Percentiles rank a stretch among this genome's conserved stretches.
phyloP scores from a whole-genome alignment of 108 stramenopile genomes.

The Discostella stelligeroides region DNA sequence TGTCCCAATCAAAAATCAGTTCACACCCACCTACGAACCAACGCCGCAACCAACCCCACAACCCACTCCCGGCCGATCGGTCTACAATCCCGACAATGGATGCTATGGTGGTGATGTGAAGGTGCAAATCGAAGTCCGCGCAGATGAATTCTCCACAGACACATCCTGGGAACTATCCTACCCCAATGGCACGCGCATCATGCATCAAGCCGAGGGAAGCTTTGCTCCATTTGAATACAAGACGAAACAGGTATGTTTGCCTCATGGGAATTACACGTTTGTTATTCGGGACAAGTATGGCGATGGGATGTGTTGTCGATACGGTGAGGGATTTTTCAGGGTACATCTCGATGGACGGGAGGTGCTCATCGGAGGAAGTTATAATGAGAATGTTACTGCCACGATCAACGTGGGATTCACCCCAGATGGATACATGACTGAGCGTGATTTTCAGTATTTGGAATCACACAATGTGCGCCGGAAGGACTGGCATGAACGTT shows the following conservation, averaged over 20 bases:
- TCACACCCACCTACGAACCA: constrained; percentile 18
- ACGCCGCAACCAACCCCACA: constrained; percentile 28
- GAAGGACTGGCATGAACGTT: constrained; percentile 41
- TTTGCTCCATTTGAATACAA: constrained; percentile 15
- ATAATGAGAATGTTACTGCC: constrained; percentile 24
- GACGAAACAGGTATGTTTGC: constrained; percentile 24
- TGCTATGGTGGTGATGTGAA: constrained; percentile 44
- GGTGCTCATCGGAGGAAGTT: constrained; percentile 28
- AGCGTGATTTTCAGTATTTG: constrained; percentile 35
- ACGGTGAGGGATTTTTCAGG: constrained; percentile 31
- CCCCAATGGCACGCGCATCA: constrained; percentile 15
- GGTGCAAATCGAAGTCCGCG: constrained; percentile 31
- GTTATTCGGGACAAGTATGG: constrained; percentile 46
- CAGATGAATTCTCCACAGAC: constrained; percentile 39
- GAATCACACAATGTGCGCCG: constrained; percentile 45
- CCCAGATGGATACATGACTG: constrained; percentile 29
- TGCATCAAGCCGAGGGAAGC: constrained; percentile 19
- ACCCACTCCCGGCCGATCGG: constrained; percentile 20
- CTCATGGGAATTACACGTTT: constrained; percentile 46
- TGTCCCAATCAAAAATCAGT: background rate
- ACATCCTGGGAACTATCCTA: constrained; percentile 26
- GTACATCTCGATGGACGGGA: constrained; percentile 14
- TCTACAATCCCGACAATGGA: constrained; percentile 30
- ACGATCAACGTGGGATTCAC: constrained; percentile 36
- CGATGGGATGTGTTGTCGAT: constrained; percentile 40